Evolutionary conservation across 148 eudicot species (phyloP), one percentile per base, ranked within the genome.

Genomic region (Cornus controversa): DNA sequence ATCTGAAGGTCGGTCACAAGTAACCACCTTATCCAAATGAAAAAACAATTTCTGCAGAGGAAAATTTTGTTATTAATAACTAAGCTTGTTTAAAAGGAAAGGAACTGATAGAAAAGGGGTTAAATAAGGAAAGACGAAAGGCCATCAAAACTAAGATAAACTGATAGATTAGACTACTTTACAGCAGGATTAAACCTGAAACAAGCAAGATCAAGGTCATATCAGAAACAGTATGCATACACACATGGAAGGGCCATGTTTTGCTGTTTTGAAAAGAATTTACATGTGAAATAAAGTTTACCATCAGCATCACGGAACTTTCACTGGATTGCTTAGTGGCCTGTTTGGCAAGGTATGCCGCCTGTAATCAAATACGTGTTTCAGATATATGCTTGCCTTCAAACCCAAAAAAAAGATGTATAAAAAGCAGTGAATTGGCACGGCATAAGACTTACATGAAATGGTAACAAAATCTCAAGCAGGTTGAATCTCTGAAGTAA

Each of bases 1-100:
- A 79, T 85, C 82, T 71, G 96, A 86, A 58, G 99, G 99, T 68
- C 81, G 91, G 74, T 90, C 96, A 87, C 93, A 93, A 72, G 89
- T 80, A 83, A 86, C 84, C 78, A 90, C 37, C 29, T 64, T 84
- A 87, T 95, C 99, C 88, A 95, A 81, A 82, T 88, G 86, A 80
- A 14, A 83, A 79, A 95, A 84, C 78, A 95, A 75, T 70, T 85
- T 88, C 99, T 95, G 99, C 84, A 80, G 64, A 20, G 67, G 82
- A 72, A 53, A n/a, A 31, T 31, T 42, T 36, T 75, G 65, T 66
- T 23, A 69, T 36, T 23, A 68, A 74, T 34, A 72, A 57, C 69
- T 29, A 82, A 77, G 28, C 29, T 37, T 29, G 69, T 23, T 40
- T 22, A 50, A 60, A 47, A 29, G 45, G 64, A 74, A 72, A 40